Base-by-base conservation (phyloP, 1,139 yeast species). In the Magnusiomyces tetraspermus region DNA sequence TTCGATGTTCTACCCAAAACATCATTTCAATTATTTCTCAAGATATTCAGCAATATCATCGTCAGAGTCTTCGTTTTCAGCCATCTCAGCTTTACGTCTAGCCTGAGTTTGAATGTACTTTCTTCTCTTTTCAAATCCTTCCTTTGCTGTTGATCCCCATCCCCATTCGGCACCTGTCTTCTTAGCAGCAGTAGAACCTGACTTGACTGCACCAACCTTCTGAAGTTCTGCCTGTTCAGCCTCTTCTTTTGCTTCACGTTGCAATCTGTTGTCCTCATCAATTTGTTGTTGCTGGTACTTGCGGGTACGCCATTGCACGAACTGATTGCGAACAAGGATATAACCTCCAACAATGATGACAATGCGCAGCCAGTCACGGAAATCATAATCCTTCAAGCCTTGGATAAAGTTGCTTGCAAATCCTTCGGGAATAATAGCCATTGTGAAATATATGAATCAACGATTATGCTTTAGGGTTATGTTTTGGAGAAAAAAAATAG, bases 1-100 rank as follows among this genome's bases (percentile, higher is more conserved):
- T n/a, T n/a, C n/a, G n/a, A n/a, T n/a, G n/a, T n/a, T n/a, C n/a
- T n/a, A n/a, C n/a, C n/a, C n/a, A n/a, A n/a, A n/a, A n/a, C n/a
- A n/a, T n/a, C n/a, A n/a, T n/a, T n/a, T n/a, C n/a, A n/a, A n/a
- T 28, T 28, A 28, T 11, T 36, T 10, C 19, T 51, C 47, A n/a
- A 54, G 49, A 36, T 51, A 26, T 10, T 54, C 53, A 2, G 43
- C 52, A 45, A 54, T 54, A 38, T 54, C 57, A 2, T 51, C 55
- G 37, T 54, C 57, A 43, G 55, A 51, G 36, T 51, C 57, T 24
- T 54, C 53, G 15, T 49, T 47, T 28, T 52, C 48, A n/a, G 23
- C 43, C 57, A 54, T 54, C 46, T 54, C 57, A 19, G 57, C 57
- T 43, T 52, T 49, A 22, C 55, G 50, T 15, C 51, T 43, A 21